A percentile compares a stretch with the other conserved stretches of the same genome.
phyloP scores from a whole-genome alignment of 305 asterid genomes.

The Fraxinus sp. region DNA sequence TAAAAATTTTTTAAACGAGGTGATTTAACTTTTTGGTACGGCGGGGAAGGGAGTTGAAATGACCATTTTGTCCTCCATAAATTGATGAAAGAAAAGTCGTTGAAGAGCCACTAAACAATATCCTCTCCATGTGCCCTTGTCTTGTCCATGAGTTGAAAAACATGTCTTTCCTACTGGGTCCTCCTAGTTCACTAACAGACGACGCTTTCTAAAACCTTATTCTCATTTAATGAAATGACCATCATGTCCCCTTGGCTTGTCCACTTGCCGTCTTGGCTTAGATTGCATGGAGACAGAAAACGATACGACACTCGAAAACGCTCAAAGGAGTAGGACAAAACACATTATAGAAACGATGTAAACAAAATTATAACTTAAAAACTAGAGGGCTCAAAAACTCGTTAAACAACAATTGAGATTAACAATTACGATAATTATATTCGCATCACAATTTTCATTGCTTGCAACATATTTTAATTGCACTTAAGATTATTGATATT shows the following conservation, averaged over 20 bases:
- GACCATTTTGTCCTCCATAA: conserved; percentile 34
- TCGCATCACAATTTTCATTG: background rate
- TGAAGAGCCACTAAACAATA: conserved; percentile 5
- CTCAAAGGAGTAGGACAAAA: background rate
- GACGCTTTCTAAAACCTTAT: background rate
- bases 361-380: background rate
- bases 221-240: background rate
- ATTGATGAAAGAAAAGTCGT: background rate
- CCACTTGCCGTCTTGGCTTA: background rate
- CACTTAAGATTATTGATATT: too few relatives aligned
- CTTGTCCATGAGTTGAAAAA: conserved; percentile 57
- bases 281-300: background rate
- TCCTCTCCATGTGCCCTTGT: conserved; percentile 62
- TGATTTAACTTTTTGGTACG: background rate
- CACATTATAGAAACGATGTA: too few relatives aligned
- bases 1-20: too few relatives aligned
- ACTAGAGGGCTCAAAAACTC: background rate
- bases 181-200: conserved; percentile 22
- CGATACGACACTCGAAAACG: background rate
- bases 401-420: background rate
- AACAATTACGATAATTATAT: too few relatives aligned
- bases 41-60: conserved; percentile 23
- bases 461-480: too few relatives aligned
- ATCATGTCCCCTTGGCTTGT: background rate
- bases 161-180: conserved; percentile 47